Evolutionary conservation across 2,329 filamentous ascomycete genomes (phyloP).

Genomic region (Fusarium siculi): DNA sequence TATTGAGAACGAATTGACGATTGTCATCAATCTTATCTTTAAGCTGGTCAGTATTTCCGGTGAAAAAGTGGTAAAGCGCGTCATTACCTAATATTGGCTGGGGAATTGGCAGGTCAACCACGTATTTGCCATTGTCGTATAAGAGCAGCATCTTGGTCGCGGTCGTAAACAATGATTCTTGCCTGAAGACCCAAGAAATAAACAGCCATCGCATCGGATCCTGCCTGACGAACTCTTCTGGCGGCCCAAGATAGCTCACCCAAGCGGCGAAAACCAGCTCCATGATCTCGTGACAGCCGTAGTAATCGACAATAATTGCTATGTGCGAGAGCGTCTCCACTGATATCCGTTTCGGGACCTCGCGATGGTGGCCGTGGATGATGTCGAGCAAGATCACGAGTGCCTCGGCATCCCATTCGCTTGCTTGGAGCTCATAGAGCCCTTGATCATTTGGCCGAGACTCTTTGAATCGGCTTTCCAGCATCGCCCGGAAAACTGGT

Average conservation of each 20-base stretch:
- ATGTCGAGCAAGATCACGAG: conserved; percentile 44
- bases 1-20: conserved; percentile 10
- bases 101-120: conserved; percentile 17
- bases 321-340: conserved; percentile 43
- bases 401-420: conserved; percentile 44
- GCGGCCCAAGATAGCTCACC: conserved; percentile 3
- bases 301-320: conserved; percentile 47
- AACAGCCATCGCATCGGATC: conserved; percentile 17
- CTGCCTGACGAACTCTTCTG: neutral
- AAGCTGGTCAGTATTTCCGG: rapidly evolving
- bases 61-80: rapidly evolving
- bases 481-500: conserved; percentile 28
- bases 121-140: conserved; percentile 9
- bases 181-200: conserved; percentile 21
- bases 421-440: conserved; percentile 15
- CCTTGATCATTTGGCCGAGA: conserved; percentile 2
- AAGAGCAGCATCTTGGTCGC: neutral
- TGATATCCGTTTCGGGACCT: conserved; percentile 32
- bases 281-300: conserved; percentile 43
- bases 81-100: conserved; percentile 19
- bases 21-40: conserved; percentile 16
- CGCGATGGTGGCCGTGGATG: conserved; percentile 43
- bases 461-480: conserved; percentile 17
- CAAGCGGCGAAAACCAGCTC: conserved; percentile 27
- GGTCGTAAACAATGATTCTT: neutral